Conservation (phyloP, 1,284 basidiomycete species). For the Trametes polyzona region DNA sequence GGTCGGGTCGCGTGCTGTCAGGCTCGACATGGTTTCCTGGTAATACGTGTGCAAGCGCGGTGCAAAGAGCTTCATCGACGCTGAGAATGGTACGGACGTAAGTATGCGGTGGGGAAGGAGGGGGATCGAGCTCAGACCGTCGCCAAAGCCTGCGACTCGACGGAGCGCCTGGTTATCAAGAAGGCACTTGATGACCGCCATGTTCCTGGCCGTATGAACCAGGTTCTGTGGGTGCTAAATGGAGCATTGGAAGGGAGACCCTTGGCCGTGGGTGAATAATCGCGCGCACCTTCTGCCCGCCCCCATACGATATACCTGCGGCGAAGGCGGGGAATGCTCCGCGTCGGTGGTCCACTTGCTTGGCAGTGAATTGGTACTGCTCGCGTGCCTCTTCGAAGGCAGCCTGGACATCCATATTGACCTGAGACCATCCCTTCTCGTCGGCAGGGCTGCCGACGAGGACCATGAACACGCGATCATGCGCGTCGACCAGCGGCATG, state of each 20-base stretch:
- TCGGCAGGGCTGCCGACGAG: background rate
- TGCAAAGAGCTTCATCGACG: slow-evolving; percentile 4
- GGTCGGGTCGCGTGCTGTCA: background rate
- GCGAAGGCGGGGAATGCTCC: background rate
- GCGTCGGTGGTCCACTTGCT: background rate
- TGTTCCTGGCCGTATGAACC: background rate
- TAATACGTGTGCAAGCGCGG: slow-evolving; percentile 16
- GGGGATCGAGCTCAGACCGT: background rate
- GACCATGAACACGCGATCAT: background rate
- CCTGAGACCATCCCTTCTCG: background rate
- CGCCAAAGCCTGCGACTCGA: background rate
- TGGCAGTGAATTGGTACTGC: background rate
- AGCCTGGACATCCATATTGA: background rate
- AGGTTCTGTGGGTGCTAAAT: background rate
- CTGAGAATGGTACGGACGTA: background rate
- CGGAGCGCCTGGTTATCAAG: background rate
- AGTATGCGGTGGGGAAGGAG: background rate
- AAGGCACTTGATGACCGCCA: background rate
- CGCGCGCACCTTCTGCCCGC: background rate
- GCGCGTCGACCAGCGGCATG: background rate
- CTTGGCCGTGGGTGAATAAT: background rate
- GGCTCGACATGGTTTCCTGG: background rate
- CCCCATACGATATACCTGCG: background rate
- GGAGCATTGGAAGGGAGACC: background rate
- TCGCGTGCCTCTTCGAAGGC: background rate